Evolutionary conservation across 441 rosid genomes (phyloP), one percentile per base, ranked within the genome.

Genomic region (Raphanus hybrid): DNA sequence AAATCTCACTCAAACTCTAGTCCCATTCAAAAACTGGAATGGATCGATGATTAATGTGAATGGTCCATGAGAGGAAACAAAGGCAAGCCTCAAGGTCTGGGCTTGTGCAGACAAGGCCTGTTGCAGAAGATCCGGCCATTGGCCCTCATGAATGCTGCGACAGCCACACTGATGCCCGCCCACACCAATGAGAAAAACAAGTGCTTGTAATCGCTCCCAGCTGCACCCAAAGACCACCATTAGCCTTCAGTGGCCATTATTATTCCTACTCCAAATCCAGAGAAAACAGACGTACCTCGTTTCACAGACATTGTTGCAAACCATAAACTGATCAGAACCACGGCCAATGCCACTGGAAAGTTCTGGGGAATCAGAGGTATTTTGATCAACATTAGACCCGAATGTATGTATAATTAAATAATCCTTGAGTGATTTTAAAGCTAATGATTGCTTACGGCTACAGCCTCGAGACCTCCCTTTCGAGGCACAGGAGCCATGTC

Each of bases 71-170:
- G 23, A 54, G 59, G 57, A 6, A 14, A 50, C 57, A 59, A 43
- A 67, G 58, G 69, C 34, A 65, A 11, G 54, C 83, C 59, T 61
- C 97, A 84, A 90, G 91, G 16, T 61, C 90, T 81, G 52, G 98
- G 99, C 66, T 89, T 92, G 80, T 91, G 94, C 69, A 93, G 88
- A 82, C 94, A 90, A 82, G 99, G 99, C 61, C 97, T 87, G 64
- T 96, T 92, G 88, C 98, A 96, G 87, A 92, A 96, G 77, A 93
- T 75, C 81, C 99, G 85, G 74, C 98, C 99, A 34, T 93, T 90
- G 15, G 92, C 90, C 79, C 76, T 92, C 74, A 96, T 87, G 79
- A 92, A 69, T 67, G 86, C 89, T 65, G 87, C 88, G 57, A 96
- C 71, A 8, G 77, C 97, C 48, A 85, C 59, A 73, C 94, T 81